Evolutionary conservation across 225 moss, liverwort and hornwort species (phyloP), one percentile per base, ranked within the genome.

Genomic region (Thuidium tamariscinum): DNA sequence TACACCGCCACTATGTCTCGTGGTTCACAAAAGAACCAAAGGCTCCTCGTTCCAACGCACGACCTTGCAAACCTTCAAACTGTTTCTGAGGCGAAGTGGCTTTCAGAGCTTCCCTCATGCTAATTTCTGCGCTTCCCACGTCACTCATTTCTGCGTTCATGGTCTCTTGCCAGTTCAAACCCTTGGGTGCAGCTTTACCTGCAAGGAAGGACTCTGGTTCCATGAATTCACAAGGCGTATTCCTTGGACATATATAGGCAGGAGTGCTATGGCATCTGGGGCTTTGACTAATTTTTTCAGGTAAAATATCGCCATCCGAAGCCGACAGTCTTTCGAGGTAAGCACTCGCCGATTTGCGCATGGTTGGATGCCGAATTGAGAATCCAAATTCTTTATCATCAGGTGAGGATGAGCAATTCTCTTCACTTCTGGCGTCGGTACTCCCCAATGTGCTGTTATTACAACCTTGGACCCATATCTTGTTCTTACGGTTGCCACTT

Each of bases 401-500:
- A 32, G 93, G 88, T 15, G 95, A 90, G 22, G 91, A 86, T 15
- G 92, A 79, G 37, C 88, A 93, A 69, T 88, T 93, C 41, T 94
- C 96, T 83, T 97, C 98, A 76, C 90, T 91, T 49, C 86, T 87
- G 41, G 88, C 89, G 62, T 96, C 95, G 27, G 46, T 51, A 39
- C 46, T 78, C n/a, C 88, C 92, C 12, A 79, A 23, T 76, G 88
- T 70, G 55, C 70, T 90, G 61, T 83, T 82, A 25, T 66, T 87
- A 42, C 87, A 91, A 46, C 84, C 68, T 84, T 82, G 95, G 26
- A 92, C 93, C 95, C 94, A 97, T 52, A 96, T 96, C 86, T 97
- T 97, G 89, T 96, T 96, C 44, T 94, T 95, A 36, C 92, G 87
- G 85, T 94, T 94, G 81, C 95, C 92, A 86, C 82, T 92, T 23